These are phyloP conservation scores for Hamigera avellanea DNA, from an alignment of 495 filamentous ascomycete genomes.

Conservation along the genomic window DNA sequence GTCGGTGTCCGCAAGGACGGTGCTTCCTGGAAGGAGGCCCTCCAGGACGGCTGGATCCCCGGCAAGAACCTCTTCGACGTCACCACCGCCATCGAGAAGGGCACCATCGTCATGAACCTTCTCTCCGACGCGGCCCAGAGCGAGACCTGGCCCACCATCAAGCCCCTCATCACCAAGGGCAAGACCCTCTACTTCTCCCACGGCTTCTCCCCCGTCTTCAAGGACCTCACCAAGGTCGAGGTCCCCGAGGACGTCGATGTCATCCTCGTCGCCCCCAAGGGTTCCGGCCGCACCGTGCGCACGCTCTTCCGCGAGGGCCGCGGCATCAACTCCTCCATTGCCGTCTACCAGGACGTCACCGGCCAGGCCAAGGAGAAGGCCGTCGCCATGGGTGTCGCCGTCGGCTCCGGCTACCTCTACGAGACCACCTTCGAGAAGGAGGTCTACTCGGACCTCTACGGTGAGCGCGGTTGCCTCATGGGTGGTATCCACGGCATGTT, in stretches of 20 bases:
- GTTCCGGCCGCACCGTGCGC: conserved; percentile 95
- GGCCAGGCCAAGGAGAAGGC: conserved; percentile 98
- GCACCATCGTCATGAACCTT: conserved; percentile 97
- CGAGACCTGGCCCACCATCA: conserved; percentile 97
- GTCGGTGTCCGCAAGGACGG: conserved; percentile 97
- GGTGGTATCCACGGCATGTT: conserved; percentile 99
- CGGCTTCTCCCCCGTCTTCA: conserved; percentile 99
- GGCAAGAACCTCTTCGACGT: conserved; percentile 97
- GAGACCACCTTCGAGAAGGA: conserved; percentile 99
- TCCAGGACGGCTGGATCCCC: conserved; percentile 94
- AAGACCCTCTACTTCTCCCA: conserved; percentile 99
- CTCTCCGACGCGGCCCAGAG: conserved; percentile 93
- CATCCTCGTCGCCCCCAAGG: conserved; percentile 98
- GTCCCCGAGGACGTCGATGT: conserved; percentile 92
- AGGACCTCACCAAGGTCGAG: conserved; percentile 97
- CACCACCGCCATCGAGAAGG: conserved; percentile 84
- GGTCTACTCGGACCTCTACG: conserved; percentile 98
- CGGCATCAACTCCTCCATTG: conserved; percentile 98
- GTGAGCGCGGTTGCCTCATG: conserved; percentile 99
- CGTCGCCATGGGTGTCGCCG: conserved; percentile 88
- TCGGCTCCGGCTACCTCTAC: conserved; percentile 97
- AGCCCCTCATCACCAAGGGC: conserved; percentile 95
- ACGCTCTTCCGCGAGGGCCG: conserved; percentile 95
- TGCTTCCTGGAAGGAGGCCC: conserved; percentile 93
- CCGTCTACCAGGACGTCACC: conserved; percentile 97